Percentiles rank a stretch among this genome's conserved stretches.
These are phyloP conservation scores for Colletotrichum sp. DNA, from an alignment of 2,329 filamentous ascomycete genomes.

Conservation along the genomic window DNA sequence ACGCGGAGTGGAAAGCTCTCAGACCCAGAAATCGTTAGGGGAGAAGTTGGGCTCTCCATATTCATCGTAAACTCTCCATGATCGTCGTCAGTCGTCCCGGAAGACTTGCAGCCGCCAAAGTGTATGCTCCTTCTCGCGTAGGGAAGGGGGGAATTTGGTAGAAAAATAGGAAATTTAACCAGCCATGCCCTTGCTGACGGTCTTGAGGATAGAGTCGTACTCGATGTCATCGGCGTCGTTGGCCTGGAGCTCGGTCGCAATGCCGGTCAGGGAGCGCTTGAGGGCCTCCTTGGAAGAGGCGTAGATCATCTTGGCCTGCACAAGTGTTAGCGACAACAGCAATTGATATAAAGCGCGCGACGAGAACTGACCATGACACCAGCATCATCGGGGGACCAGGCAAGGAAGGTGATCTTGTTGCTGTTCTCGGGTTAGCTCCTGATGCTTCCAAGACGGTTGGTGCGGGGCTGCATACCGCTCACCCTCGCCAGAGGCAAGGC, in stretches of 20 bases:
- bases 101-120: constrained; percentile 25
- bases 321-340: constrained; percentile 1
- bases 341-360: neutral
- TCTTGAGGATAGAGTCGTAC: constrained; percentile 72
- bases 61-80: constrained; percentile 29
- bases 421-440: constrained; percentile 41
- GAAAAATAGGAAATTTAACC: constrained; percentile 37
- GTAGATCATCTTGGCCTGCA: constrained; percentile 89
- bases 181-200: constrained; percentile 67
- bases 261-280: constrained; percentile 78
- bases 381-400: constrained; percentile 84
- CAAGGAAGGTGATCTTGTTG: constrained; percentile 81
- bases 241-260: constrained; percentile 81
- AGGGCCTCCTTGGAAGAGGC: constrained; percentile 87
- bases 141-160: constrained; percentile 9
- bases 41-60: constrained; percentile 24
- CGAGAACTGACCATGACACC: constrained; percentile 69
- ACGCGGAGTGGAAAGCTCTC: constrained; percentile 16
- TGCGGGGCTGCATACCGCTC: constrained; percentile 57
- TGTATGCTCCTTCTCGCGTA: constrained; percentile 23
- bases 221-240: constrained; percentile 86
- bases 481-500: constrained; percentile 74
- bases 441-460: neutral
- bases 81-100: constrained; percentile 26
- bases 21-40: constrained; percentile 15